Percentiles rank a stretch among this genome's conserved stretches.
Evolutionary conservation across 202 grass and related monocot genomes (phyloP).

Genomic region (Carex sylvatica): DNA sequence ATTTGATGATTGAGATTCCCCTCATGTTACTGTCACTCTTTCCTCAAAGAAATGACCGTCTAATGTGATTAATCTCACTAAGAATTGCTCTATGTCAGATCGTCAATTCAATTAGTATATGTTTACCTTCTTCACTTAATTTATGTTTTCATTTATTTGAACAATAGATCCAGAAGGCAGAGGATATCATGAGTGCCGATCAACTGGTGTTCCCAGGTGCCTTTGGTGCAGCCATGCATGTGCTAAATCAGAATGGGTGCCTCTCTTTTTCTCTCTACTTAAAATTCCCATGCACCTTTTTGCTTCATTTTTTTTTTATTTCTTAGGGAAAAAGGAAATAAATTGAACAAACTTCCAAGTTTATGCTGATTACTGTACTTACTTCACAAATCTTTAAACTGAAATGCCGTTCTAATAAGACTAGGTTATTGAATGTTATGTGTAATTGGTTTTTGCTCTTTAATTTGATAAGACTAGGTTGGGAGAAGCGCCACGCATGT

Average conservation of each 20-base stretch:
- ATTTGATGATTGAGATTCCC: too few species aligned
- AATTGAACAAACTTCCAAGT: too few species aligned
- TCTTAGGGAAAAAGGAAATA: too few species aligned
- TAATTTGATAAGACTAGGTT: slow-evolving; percentile 35
- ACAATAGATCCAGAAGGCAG: slow-evolving; percentile 53
- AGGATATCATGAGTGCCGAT: slow-evolving; percentile 79
- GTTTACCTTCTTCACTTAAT: background rate
- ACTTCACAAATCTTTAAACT: too few species aligned
- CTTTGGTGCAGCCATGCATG: slow-evolving; percentile 92
- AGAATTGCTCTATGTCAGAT: background rate
- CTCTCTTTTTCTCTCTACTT: slow-evolving; percentile 7
- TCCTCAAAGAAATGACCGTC: too few species aligned
- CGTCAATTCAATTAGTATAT: background rate
- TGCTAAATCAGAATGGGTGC: slow-evolving; percentile 56
- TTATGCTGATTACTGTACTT: too few species aligned
- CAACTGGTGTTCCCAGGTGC: slow-evolving; percentile 84
- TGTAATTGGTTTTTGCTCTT: background rate
- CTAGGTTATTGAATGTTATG: background rate
- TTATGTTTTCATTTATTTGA: background rate
- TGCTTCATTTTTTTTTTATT: too few species aligned
- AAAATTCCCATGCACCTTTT: background rate
- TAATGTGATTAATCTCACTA: too few species aligned
- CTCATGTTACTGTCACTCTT: too few species aligned
- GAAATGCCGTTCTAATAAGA: too few species aligned
- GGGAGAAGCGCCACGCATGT: slow-evolving; percentile 69